These are phyloP conservation scores for Boletus subluridellus DNA, from an alignment of 1,284 basidiomycete species.

Conservation along the genomic window DNA sequence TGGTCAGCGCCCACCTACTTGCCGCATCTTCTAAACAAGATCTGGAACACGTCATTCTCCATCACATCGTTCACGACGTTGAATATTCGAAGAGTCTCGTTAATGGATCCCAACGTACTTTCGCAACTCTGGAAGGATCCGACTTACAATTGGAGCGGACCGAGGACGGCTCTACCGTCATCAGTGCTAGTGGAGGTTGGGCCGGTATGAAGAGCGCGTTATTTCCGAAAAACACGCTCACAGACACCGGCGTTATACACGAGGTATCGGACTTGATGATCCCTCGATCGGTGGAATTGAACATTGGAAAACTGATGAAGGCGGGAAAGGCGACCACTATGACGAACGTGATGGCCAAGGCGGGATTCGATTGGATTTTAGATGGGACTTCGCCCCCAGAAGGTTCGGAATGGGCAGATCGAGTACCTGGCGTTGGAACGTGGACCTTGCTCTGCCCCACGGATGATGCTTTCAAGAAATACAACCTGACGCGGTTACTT, in stretches of 20 bases:
- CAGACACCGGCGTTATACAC: slow-evolving; percentile 89
- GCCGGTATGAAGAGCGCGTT: slow-evolving; percentile 60
- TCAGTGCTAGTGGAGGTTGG: slow-evolving; percentile 75
- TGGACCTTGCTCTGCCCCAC: slow-evolving; percentile 89
- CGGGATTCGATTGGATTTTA: slow-evolving; percentile 86
- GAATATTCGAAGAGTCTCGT: slow-evolving; percentile 67
- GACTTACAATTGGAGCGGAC: slow-evolving; percentile 60
- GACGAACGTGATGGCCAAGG: slow-evolving; percentile 77
- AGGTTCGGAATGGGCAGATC: slow-evolving; percentile 55
- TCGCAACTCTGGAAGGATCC: slow-evolving; percentile 68
- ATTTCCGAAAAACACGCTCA: slow-evolving; percentile 64
- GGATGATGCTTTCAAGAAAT: slow-evolving; percentile 87
- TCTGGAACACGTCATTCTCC: slow-evolving; percentile 77
- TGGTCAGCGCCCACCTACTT: slow-evolving; percentile 87
- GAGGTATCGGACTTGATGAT: slow-evolving; percentile 86
- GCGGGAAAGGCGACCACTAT: slow-evolving; percentile 88
- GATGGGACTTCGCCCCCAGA: slow-evolving; percentile 78
- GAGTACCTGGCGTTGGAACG: slow-evolving; percentile 47
- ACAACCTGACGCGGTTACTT: slow-evolving; percentile 81
- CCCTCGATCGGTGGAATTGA: slow-evolving; percentile 84
- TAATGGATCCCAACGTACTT: slow-evolving; percentile 65
- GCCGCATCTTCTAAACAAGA: slow-evolving; percentile 72
- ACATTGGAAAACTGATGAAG: slow-evolving; percentile 83
- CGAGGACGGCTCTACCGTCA: slow-evolving; percentile 47
- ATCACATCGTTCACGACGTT: slow-evolving; percentile 79